Percentiles rank a stretch among this genome's conserved stretches.
Conservation (phyloP, 805 yeast genomes). For the Yamadazyma scolyti region DNA sequence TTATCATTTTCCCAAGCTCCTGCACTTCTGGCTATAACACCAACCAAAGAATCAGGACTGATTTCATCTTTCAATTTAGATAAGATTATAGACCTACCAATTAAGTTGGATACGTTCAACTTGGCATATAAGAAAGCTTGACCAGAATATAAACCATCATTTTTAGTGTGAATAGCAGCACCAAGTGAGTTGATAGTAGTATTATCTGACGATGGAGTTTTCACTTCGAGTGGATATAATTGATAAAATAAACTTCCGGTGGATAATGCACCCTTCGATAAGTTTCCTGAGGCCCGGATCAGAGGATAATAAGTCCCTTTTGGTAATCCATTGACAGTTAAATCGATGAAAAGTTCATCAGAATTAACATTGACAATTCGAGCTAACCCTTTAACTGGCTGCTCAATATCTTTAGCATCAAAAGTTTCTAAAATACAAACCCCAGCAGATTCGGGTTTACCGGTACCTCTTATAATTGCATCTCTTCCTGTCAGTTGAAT, state of each 20-base stretch:
- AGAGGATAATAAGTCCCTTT: slow-evolving; percentile 67
- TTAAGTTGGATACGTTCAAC: slow-evolving; percentile 53
- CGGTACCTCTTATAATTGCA: slow-evolving; percentile 90
- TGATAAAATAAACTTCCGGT: slow-evolving; percentile 53
- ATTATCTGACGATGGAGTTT: slow-evolving; percentile 17
- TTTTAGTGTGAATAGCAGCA: slow-evolving; percentile 18
- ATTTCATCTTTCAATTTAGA: slow-evolving; percentile 38
- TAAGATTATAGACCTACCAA: slow-evolving; percentile 65
- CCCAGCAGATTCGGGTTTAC: slow-evolving; percentile 82
- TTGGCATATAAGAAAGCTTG: slow-evolving; percentile 39
- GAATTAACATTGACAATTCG: slow-evolving; percentile 69
- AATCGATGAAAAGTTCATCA: slow-evolving; percentile 60
- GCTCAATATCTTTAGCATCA: slow-evolving; percentile 38
- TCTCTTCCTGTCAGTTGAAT: slow-evolving; percentile 78
- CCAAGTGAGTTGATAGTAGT: slow-evolving; percentile 35
- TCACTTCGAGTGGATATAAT: slow-evolving; percentile 39
- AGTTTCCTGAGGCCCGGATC: slow-evolving; percentile 68
- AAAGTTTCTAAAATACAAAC: slow-evolving; percentile 84
- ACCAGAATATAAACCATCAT: slow-evolving; percentile 23
- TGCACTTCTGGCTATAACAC: slow-evolving; percentile 93
- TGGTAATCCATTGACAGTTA: slow-evolving; percentile 71
- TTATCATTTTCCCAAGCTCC: slow-evolving; percentile 97
- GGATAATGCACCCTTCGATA: slow-evolving; percentile 66
- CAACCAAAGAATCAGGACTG: slow-evolving; percentile 52
- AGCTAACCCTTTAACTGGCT: slow-evolving; percentile 82